Evolutionary conservation across 2,329 filamentous ascomycete species (phyloP), one percentile per base, ranked within the genome.

Genomic region (Penicillium brevicompactum): DNA sequence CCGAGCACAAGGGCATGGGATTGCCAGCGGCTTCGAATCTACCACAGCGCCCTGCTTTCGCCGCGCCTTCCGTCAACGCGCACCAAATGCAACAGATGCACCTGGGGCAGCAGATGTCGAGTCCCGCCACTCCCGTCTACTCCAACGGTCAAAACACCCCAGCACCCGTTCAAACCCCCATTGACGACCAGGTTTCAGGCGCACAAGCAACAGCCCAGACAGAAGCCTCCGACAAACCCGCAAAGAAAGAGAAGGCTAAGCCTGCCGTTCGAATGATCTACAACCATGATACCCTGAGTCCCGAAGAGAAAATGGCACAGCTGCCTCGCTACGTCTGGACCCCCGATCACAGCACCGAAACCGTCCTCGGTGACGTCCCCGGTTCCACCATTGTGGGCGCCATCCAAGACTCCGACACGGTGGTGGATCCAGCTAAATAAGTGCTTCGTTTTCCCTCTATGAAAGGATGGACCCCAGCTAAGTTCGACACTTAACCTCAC

Each of bases 231-330:
- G 78, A 89, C 71, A 89, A 87, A 77, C 85, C 85, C 67, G 74
- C 75, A 16, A 88, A 88, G 81, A 88, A 87, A 63, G 84, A 86
- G 70, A 87, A 86, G 69, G 79, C 82, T 67, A 88, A 87, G 70
- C 80, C 80, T 53, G 83, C 78, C 64, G 79, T 49, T 9, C 41
- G 84, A 71, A 87, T 96, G 83, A 81, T 96, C 30, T 96, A 94
- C 77, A 87, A 87, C 59, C 90, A 95, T 70, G 86, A 88, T 49
- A 87, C 89, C 55, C 78, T 87, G 67, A 94, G 90, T 67, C 90
- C 91, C 1, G 92, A 97, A 78, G 92, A 96, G 81, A 91, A 87
- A 76, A 92, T 96, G 90, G 88, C 91, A 27, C 77, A 79, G 69
- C 78, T 94, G 77, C 81, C 89, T 58, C 87, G 86, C 74, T 96